These are phyloP conservation scores for Fragaria iinumae DNA, from an alignment of 306 rosid species.

Conservation along the genomic window DNA sequence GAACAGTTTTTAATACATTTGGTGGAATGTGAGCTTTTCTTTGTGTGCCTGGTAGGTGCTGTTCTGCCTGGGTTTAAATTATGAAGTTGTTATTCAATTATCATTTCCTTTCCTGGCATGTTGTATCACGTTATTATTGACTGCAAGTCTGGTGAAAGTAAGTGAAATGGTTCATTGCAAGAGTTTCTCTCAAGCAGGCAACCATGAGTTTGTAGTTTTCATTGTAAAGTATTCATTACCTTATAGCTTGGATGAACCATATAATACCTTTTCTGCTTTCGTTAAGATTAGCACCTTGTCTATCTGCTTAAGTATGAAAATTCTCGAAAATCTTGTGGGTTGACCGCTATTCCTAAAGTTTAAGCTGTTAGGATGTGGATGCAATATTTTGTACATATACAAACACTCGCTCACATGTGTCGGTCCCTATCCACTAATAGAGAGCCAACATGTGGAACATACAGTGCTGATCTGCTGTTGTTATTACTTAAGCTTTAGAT, in stretches of 20 bases:
- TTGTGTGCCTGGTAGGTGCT: neutral
- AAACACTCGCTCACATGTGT: neutral
- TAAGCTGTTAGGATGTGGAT: neutral
- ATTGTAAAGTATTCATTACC: neutral
- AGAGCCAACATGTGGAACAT: neutral
- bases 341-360: neutral
- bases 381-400: neutral
- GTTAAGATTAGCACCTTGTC: neutral
- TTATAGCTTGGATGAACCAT: neutral
- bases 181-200: constrained; percentile 1
- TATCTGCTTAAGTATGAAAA: neutral
- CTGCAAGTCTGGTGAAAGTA: constrained; percentile 5
- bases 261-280: neutral
- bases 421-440: neutral
- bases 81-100: constrained; percentile 3
- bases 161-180: neutral
- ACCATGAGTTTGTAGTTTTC: neutral
- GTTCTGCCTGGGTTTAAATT: neutral
- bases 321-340: neutral
- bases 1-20: constrained; percentile 21
- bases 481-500: neutral
- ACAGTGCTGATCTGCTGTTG: neutral
- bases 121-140: neutral
- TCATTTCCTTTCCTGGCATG: neutral
- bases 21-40: constrained; percentile 13